These are phyloP conservation scores for Fusarium setosum DNA, from an alignment of 2,329 filamentous ascomycete species.

Conservation along the genomic window DNA sequence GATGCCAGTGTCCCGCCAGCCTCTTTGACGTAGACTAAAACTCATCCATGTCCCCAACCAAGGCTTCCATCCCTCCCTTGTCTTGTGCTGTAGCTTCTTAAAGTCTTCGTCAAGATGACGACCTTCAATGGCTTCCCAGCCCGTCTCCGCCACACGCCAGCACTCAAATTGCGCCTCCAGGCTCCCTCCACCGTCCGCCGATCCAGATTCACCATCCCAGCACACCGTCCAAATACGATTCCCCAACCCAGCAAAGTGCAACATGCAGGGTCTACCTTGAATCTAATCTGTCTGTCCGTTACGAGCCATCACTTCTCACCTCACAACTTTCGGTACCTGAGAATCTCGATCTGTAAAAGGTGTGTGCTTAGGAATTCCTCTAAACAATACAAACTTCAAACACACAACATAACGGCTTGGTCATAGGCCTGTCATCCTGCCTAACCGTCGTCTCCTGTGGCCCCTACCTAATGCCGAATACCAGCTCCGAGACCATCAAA, in stretches of 20 bases:
- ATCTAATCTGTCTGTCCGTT: constrained; percentile 18
- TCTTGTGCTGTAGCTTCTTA: constrained; percentile 7
- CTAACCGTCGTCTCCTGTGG: neutral
- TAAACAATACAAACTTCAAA: constrained; percentile 14
- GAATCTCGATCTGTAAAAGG: constrained; percentile 24
- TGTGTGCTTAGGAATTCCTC: too few relatives aligned
- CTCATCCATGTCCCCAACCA: neutral
- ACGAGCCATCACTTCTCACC: constrained; percentile 30
- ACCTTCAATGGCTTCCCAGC: constrained; percentile 11
- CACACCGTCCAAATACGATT: constrained; percentile 7
- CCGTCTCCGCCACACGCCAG: constrained; percentile 3
- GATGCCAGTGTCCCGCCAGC: constrained; percentile 17
- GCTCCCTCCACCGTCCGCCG: neutral
- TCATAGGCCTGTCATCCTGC: constrained; percentile 12
- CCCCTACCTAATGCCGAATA: constrained; percentile 18
- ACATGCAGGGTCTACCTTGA: constrained; percentile 18
- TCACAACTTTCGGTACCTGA: constrained; percentile 6
- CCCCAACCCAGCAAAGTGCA: constrained; percentile 8
- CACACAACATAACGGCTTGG: constrained; percentile 10
- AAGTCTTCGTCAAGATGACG: constrained; percentile 14
- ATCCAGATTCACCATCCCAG: constrained; percentile 6
- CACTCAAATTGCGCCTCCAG: neutral
- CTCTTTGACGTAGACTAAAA: constrained; percentile 4
- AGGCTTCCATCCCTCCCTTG: constrained; percentile 5
- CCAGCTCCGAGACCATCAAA: constrained; percentile 32